Conservation (phyloP, 192 early-diverging fungal genomes). For the Gonapodya prolifera region DNA sequence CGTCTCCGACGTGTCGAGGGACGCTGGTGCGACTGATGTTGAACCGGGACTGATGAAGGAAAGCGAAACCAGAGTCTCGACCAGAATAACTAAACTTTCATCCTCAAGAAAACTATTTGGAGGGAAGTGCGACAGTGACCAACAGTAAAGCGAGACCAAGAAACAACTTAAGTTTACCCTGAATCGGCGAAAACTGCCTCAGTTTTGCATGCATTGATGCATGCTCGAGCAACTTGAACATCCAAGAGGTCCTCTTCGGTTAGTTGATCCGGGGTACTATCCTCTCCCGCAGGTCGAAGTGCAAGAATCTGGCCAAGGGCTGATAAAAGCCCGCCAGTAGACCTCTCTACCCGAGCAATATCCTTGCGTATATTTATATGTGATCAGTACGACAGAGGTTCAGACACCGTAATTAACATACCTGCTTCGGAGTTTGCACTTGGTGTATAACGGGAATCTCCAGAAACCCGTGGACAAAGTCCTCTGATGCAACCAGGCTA, state of each 20-base stretch:
- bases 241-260: conserved; percentile 57
- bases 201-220: conserved; percentile 53
- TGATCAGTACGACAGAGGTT: conserved; percentile 32
- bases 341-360: no score
- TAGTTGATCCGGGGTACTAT: conserved; percentile 41
- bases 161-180: conserved; percentile 22
- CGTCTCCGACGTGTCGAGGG: conserved; percentile 26
- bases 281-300: conserved; percentile 36
- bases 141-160: neutral
- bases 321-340: conserved; percentile 60
- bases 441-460: no score
- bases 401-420: conserved; percentile 20
- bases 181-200: conserved; percentile 63
- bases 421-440: conserved; percentile 31
- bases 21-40: conserved; percentile 9
- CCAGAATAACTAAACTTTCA: neutral
- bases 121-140: neutral
- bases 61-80: neutral
- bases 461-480: conserved; percentile 56
- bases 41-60: no score
- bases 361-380: no score
- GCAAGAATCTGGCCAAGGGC: conserved; percentile 65
- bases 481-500: conserved; percentile 52
- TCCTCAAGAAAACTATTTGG: neutral
- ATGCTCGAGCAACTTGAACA: conserved; percentile 49